These are phyloP conservation scores for Annulohypoxylon bovei DNA, from an alignment of 495 filamentous ascomycete genomes.

Conservation along the genomic window DNA sequence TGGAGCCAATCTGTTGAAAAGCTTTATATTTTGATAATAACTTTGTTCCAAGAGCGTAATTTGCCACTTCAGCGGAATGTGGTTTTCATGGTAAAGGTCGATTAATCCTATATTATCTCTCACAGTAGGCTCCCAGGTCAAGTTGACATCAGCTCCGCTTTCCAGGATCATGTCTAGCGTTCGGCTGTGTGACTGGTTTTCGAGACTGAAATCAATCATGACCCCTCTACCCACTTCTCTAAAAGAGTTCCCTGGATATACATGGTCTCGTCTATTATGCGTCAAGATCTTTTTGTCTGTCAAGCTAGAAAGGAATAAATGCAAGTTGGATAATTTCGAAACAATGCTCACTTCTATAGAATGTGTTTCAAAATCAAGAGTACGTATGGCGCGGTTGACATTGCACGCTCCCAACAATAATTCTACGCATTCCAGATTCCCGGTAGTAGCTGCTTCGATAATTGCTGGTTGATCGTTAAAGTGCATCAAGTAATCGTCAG, in stretches of 20 bases:
- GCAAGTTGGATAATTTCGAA: not conserved
- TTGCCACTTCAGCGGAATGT: slow-evolving; percentile 1
- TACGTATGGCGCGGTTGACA: slow-evolving; percentile 3
- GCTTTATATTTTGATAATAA: slow-evolving; percentile 10
- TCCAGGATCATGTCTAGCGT: slow-evolving; percentile 16
- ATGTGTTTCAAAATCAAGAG: no score
- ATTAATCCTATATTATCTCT: not conserved
- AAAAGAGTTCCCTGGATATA: not conserved
- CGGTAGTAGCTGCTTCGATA: slow-evolving; percentile 19
- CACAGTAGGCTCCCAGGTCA: not conserved
- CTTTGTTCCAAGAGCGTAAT: slow-evolving; percentile 17
- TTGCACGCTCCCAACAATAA: slow-evolving; percentile 15
- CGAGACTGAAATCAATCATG: not conserved
- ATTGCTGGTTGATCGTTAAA: not conserved
- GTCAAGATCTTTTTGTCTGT: not conserved
- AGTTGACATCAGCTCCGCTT: slow-evolving; percentile 21
- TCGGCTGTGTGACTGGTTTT: not conserved
- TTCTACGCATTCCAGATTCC: slow-evolving; percentile 14
- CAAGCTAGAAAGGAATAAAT: not conserved
- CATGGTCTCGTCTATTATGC: not conserved
- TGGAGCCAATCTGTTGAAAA: slow-evolving; percentile 10
- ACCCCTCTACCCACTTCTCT: not conserved
- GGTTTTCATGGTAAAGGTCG: not conserved
- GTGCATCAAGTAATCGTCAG: not conserved
- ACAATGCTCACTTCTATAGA: not conserved